Percentiles rank a stretch among this genome's conserved stretches.
Evolutionary conservation across 164 flowering plant species (phyloP).

Genomic region (Santalum album): DNA sequence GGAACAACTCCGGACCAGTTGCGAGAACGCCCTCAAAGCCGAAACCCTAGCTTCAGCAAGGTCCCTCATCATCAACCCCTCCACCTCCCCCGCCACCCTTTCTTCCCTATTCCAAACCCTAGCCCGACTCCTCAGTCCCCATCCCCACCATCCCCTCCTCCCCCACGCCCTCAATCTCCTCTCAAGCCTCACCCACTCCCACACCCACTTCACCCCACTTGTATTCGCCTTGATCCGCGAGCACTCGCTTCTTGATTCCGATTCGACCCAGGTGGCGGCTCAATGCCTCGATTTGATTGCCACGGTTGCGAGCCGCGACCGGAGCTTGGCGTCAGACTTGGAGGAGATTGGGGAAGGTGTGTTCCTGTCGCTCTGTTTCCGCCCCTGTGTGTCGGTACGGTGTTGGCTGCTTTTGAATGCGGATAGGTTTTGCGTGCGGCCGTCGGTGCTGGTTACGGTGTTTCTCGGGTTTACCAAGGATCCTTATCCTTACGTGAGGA

Average conservation of each 20-base stretch:
- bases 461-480: conserved; percentile 65
- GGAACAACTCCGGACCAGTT: background rate
- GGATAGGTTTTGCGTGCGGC: conserved; percentile 22
- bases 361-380: conserved; percentile 34
- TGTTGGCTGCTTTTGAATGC: conserved; percentile 42
- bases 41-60: conserved; percentile 25
- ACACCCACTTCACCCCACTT: conserved; percentile 16
- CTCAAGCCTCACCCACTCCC: conserved; percentile 28
- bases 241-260: conserved; percentile 14
- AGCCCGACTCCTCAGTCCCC: conserved; percentile 19
- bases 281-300: conserved; percentile 31
- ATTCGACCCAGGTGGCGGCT: conserved; percentile 23
- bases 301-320: conserved; percentile 16
- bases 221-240: conserved; percentile 21
- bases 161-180: conserved; percentile 43
- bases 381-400: conserved; percentile 30
- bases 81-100: conserved; percentile 37
- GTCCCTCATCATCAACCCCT: conserved; percentile 46
- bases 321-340: background rate
- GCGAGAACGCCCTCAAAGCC: background rate
- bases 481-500: conserved; percentile 63
- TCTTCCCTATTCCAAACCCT: conserved; percentile 35
- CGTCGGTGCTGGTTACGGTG: conserved; percentile 34
- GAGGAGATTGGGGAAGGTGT: conserved; percentile 23
- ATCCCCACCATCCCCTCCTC: conserved; percentile 8